Percentiles rank a stretch among this genome's conserved stretches.
Conservation (phyloP, 768 basidiomycete genomes). For the Leccinum uliginosum region DNA sequence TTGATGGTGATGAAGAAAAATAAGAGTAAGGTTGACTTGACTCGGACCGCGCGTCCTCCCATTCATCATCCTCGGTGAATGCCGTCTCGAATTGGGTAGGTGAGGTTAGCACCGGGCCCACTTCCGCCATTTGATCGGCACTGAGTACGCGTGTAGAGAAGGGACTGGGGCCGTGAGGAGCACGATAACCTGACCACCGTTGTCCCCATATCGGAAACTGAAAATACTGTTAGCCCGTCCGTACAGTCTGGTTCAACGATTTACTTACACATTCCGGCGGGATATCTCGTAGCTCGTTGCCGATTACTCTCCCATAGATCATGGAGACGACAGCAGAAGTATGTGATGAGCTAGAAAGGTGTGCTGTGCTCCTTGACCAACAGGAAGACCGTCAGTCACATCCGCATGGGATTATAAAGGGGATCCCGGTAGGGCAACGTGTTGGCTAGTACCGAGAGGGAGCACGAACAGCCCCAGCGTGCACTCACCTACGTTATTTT, state of each 20-base stretch:
- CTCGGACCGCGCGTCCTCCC: constrained; percentile 10
- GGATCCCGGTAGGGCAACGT: constrained; percentile 18
- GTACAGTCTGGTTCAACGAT: background rate
- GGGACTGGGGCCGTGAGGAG: constrained; percentile 24
- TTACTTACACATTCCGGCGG: constrained; percentile 27
- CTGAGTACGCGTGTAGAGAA: constrained; percentile 22
- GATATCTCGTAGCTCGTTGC: constrained; percentile 27
- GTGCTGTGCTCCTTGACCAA: constrained; percentile 16
- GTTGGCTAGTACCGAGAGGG: constrained; percentile 14
- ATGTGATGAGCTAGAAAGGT: constrained; percentile 12
- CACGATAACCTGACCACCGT: constrained; percentile 23
- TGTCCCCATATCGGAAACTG: constrained; percentile 32
- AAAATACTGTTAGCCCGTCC: constrained; percentile 6
- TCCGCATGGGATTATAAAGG: constrained; percentile 25
- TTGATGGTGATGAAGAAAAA: constrained; percentile 9
- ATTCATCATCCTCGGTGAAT: constrained; percentile 19
- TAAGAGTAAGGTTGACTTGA: constrained; percentile 8
- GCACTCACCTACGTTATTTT: constrained; percentile 16
- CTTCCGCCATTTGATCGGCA: constrained; percentile 19
- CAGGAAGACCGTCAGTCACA: constrained; percentile 12
- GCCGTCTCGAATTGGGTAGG: constrained; percentile 20
- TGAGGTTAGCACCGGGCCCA: constrained; percentile 17
- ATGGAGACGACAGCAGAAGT: constrained; percentile 15
- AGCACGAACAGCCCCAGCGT: constrained; percentile 24
- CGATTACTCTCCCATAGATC: constrained; percentile 28